These are phyloP conservation scores for Fusarium anthophilum DNA, from an alignment of 2,329 filamentous ascomycete genomes.

Conservation along the genomic window DNA sequence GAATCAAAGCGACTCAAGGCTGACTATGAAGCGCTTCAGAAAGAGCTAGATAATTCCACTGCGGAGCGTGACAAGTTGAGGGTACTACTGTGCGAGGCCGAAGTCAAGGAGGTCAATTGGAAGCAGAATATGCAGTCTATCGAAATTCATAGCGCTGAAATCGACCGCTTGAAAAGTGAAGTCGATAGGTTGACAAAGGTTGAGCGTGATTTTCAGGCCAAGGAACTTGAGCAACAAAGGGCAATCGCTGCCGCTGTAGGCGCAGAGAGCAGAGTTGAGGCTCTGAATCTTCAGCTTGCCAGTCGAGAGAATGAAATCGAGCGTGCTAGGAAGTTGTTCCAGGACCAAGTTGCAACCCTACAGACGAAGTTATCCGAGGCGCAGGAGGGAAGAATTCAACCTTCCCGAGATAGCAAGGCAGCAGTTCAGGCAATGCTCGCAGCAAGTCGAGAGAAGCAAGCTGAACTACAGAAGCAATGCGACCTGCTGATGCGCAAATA, in stretches of 20 bases:
- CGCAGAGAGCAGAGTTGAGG: conserved; percentile 67
- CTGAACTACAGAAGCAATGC: conserved; percentile 63
- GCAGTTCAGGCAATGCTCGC: conserved; percentile 58
- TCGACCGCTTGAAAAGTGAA: conserved; percentile 67
- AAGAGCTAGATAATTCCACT: conserved; percentile 66
- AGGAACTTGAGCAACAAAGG: conserved; percentile 67
- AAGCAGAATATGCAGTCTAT: conserved; percentile 72
- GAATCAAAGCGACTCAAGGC: conserved; percentile 72
- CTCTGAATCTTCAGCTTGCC: conserved; percentile 66
- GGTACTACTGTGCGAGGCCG: conserved; percentile 72
- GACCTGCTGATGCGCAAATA: conserved; percentile 61
- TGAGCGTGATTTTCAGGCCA: conserved; percentile 70
- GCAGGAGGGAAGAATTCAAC: conserved; percentile 41
- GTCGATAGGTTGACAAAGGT: conserved; percentile 68
- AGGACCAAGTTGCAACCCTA: conserved; percentile 59
- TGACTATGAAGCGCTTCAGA: conserved; percentile 65
- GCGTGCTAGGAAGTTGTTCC: conserved; percentile 54
- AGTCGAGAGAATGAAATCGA: conserved; percentile 60
- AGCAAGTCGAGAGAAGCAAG: conserved; percentile 63
- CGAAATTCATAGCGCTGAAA: conserved; percentile 68
- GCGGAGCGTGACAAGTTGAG: conserved; percentile 72
- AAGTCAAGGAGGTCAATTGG: conserved; percentile 72
- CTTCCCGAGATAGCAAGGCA: conserved; percentile 45
- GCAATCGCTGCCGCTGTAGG: conserved; percentile 67
- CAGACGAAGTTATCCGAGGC: conserved; percentile 56